Percentiles rank a stretch among this genome's conserved stretches.
These are phyloP conservation scores for Candida suzukii DNA, from an alignment of 805 yeast species.

Conservation along the genomic window DNA sequence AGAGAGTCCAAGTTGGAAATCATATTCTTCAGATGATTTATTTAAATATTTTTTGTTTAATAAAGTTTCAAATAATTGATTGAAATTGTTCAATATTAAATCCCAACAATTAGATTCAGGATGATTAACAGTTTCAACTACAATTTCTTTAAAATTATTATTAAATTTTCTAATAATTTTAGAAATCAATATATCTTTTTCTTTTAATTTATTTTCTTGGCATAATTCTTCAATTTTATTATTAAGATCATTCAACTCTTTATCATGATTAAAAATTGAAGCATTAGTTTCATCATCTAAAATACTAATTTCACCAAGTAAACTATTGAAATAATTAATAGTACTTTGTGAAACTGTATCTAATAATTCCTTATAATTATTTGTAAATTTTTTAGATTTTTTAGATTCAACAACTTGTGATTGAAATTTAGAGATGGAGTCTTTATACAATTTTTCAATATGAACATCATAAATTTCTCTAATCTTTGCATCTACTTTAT, in stretches of 20 bases:
- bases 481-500: slow-evolving; percentile 41
- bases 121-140: slow-evolving; percentile 38
- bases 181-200: slow-evolving; percentile 34
- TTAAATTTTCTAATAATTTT: slow-evolving; percentile 41
- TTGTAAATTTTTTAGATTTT: slow-evolving; percentile 14
- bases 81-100: slow-evolving; percentile 38
- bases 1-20: slow-evolving; percentile 61
- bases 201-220: slow-evolving; percentile 29
- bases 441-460: slow-evolving; percentile 29
- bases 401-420: slow-evolving; percentile 15
- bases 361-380: slow-evolving; percentile 17
- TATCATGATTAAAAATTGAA: slow-evolving; percentile 20
- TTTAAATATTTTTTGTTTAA: slow-evolving; percentile 23
- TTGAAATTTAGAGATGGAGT: slow-evolving; percentile 24
- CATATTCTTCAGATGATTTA: slow-evolving; percentile 28
- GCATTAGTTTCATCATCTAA: slow-evolving; percentile 18
- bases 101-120: slow-evolving; percentile 61
- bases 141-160: slow-evolving; percentile 40
- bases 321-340: not conserved
- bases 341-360: slow-evolving; percentile 7
- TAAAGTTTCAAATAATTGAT: slow-evolving; percentile 19
- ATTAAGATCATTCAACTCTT: slow-evolving; percentile 27
- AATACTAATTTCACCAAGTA: slow-evolving; percentile 22
- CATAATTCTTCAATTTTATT: slow-evolving; percentile 21
- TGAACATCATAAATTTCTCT: slow-evolving; percentile 36